Base-by-base conservation (phyloP, 2,329 filamentous ascomycete genomes). In the Chaetomiaceae sp. region DNA sequence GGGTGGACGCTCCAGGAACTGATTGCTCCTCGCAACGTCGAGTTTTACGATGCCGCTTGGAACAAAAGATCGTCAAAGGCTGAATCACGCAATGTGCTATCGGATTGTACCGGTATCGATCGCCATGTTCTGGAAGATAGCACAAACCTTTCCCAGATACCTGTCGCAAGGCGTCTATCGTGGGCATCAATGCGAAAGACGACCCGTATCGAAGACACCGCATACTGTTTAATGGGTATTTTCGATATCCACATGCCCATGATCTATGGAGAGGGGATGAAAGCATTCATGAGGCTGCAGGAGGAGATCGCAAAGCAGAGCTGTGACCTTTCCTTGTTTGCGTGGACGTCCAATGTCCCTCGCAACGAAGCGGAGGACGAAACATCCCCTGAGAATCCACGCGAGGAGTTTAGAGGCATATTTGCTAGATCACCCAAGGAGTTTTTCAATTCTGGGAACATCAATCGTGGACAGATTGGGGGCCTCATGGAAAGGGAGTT, bases 161-260 rank as follows among this genome's bases (percentile, higher is more conserved):
- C n/a, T n/a, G n/a, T n/a, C n/a, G n/a, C n/a, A n/a, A 21, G 61
- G 61, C 7, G 50, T 62, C 16, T 2, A 9, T 20, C 20, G 18
- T 7, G 29, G 40, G 21, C 30, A 30, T 33, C 18, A 7, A 40
- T 9, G 45, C 63, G 63, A 14, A 41, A 62, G 5, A 72, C 71
- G 0, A 63, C 58, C 0, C 51, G 66, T 3, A 2, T 48, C 0
- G 72, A 75, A 34, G 73, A 75, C 32, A 66, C 63, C 10, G 71
- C 71, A 0, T 75, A 75, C 29, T 73, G 66, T 23, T 57, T 75
- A 0, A 54, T 75, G 1, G 73, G 73, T 0, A 65, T 75, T 0
- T 74, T 75, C 20, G 62, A 62, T 0, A 63, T 50, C 7, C 29
- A 38, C 45, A 48, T 48, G 45, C 33, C 45, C 9, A 34, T 48